These are phyloP conservation scores for Leccinum uliginosum DNA, from an alignment of 768 basidiomycete genomes.

Conservation along the genomic window DNA sequence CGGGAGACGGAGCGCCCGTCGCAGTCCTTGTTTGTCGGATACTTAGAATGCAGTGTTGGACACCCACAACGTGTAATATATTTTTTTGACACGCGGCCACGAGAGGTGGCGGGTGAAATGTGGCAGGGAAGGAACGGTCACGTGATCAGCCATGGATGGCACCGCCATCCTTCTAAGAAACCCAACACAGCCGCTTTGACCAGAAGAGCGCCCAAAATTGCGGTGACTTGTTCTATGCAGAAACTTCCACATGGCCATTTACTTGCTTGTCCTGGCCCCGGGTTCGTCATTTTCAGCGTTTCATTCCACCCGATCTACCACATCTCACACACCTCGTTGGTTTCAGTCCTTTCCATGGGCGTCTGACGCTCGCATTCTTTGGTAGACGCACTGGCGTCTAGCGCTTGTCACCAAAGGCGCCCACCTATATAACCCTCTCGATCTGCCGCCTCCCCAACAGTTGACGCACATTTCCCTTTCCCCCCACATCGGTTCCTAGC, in stretches of 20 bases:
- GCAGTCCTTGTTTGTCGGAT: constrained; percentile 19
- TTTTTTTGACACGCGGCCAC: neutral
- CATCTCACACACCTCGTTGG: constrained; percentile 2
- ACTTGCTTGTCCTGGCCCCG: neutral
- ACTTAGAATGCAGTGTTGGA: neutral
- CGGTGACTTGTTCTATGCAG: constrained; percentile 4
- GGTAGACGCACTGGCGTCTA: constrained; percentile 9
- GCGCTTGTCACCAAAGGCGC: constrained; percentile 8
- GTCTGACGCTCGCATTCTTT: neutral
- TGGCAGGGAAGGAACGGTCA: neutral
- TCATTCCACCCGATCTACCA: neutral
- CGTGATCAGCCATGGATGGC: neutral
- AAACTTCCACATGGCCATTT: constrained; percentile 5
- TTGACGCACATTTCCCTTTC: constrained; percentile 3
- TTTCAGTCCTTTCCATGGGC: constrained; percentile 5
- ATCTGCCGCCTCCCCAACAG: constrained; percentile 1
- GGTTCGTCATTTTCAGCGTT: neutral
- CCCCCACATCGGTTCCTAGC: neutral
- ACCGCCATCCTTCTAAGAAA: neutral
- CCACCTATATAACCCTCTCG: constrained; percentile 15
- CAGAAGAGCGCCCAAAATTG: neutral
- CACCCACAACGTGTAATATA: constrained; percentile 1
- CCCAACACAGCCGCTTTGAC: neutral
- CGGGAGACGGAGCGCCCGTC: constrained; percentile 17
- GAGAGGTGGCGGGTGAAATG: neutral